These are phyloP conservation scores for Ogataea kodamae DNA, from an alignment of 805 yeast species.

Conservation along the genomic window DNA sequence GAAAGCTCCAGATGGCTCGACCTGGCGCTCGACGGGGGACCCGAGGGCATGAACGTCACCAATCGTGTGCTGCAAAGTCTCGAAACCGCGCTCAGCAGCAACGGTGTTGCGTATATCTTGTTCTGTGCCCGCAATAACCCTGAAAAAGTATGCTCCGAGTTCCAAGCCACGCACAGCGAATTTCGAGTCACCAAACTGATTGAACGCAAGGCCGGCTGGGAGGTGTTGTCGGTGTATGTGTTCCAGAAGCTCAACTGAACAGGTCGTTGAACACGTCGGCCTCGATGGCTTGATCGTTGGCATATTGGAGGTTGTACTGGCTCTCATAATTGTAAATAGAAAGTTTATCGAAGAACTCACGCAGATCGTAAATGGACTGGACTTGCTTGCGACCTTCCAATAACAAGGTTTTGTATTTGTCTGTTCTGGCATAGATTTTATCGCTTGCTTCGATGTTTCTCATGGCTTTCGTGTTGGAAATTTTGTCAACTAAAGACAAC, in stretches of 20 bases:
- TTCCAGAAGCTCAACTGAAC: slow-evolving; percentile 41
- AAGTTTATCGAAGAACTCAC: slow-evolving; percentile 62
- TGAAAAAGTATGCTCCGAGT: slow-evolving; percentile 45
- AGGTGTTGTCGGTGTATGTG: slow-evolving; percentile 72
- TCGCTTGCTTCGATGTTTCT: slow-evolving; percentile 14
- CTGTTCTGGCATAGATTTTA: slow-evolving; percentile 19
- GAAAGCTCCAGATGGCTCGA: slow-evolving; percentile 68
- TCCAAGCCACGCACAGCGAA: slow-evolving; percentile 32
- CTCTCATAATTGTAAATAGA: slow-evolving; percentile 65
- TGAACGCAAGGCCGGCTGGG: slow-evolving; percentile 92
- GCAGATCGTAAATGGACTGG: slow-evolving; percentile 43
- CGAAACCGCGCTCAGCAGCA: slow-evolving; percentile 44
- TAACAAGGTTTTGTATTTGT: slow-evolving; percentile 39
- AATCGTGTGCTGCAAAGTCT: slow-evolving; percentile 54
- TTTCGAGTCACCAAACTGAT: slow-evolving; percentile 59
- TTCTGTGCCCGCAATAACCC: slow-evolving; percentile 94
- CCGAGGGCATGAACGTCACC: slow-evolving; percentile 87
- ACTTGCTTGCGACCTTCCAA: slow-evolving; percentile 41
- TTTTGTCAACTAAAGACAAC: slow-evolving; percentile 35
- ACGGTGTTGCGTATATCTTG: slow-evolving; percentile 81
- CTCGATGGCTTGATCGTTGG: slow-evolving; percentile 46
- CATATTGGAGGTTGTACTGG: slow-evolving; percentile 47
- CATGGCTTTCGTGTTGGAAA: slow-evolving; percentile 29
- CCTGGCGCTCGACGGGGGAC: slow-evolving; percentile 86
- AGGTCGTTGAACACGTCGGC: slow-evolving; percentile 60